Evolutionary conservation across 495 filamentous ascomycete genomes (phyloP).

Genomic region (Penicillium desertorum): DNA sequence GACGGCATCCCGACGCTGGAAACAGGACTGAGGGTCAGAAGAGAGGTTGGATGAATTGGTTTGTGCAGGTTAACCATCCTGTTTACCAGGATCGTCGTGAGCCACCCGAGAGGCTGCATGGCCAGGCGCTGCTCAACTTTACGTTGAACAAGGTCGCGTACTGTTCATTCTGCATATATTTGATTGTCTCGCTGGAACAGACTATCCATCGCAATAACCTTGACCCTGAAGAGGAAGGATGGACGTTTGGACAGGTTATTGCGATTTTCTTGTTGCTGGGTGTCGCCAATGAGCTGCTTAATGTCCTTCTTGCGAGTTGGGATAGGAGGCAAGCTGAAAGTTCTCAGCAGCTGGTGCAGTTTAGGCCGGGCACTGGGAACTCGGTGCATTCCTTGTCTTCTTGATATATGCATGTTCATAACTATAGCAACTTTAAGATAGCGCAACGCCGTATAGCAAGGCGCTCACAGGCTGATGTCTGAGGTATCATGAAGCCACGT

Average conservation of each 20-base stretch:
- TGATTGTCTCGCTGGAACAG: constrained; percentile 27
- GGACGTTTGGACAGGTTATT: constrained; percentile 24
- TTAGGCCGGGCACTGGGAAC: neutral
- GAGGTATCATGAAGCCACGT: too few relatives aligned
- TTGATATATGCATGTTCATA: neutral
- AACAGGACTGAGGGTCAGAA: constrained; percentile 6
- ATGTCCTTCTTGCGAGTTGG: constrained; percentile 22
- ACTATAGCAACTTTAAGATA: too few relatives aligned
- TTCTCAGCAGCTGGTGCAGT: constrained; percentile 9
- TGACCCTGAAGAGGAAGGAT: constrained; percentile 17
- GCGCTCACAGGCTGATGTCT: too few relatives aligned
- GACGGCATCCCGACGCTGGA: constrained; percentile 3
- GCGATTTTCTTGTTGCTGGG: constrained; percentile 23
- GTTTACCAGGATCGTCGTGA: neutral
- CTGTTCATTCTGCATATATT: constrained; percentile 17
- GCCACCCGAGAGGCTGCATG: constrained; percentile 4
- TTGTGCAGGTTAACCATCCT: constrained; percentile 7
- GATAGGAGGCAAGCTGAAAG: constrained; percentile 13
- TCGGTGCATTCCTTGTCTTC: neutral
- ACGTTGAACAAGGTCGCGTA: constrained; percentile 18
- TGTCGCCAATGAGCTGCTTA: constrained; percentile 21
- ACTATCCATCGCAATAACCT: constrained; percentile 18
- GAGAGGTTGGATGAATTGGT: constrained; percentile 11
- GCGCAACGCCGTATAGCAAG: too few relatives aligned
- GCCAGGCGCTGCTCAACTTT: constrained; percentile 13